Conservation (phyloP, 495 filamentous ascomycete genomes). For the Podospora sp. region DNA sequence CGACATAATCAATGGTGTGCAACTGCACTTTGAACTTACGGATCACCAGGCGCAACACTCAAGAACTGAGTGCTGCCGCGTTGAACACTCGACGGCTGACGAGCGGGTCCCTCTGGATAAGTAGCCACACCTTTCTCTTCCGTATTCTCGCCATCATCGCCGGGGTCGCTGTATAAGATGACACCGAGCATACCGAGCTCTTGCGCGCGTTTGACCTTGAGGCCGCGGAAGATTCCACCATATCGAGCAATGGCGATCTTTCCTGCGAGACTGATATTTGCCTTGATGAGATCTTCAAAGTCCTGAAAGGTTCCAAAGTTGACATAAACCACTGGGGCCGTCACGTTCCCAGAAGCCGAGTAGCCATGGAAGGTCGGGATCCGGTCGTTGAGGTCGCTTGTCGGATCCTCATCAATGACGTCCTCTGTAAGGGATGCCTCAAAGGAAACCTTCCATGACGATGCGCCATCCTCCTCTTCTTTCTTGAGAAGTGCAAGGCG, state of each 20-base stretch:
- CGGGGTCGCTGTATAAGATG: slow-evolving; percentile 85
- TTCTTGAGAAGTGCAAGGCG: slow-evolving; percentile 75
- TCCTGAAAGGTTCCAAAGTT: slow-evolving; percentile 88
- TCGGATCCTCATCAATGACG: slow-evolving; percentile 80
- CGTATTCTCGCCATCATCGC: slow-evolving; percentile 80
- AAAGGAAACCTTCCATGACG: slow-evolving; percentile 65
- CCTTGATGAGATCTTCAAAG: slow-evolving; percentile 78
- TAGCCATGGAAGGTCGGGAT: slow-evolving; percentile 97
- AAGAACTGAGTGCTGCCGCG: slow-evolving; percentile 88
- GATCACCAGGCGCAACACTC: slow-evolving; percentile 64
- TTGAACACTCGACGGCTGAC: slow-evolving; percentile 88
- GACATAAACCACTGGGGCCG: slow-evolving; percentile 74
- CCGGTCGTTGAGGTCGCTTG: slow-evolving; percentile 68
- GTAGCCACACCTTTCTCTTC: slow-evolving; percentile 76
- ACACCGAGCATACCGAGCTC: slow-evolving; percentile 90
- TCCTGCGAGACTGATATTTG: slow-evolving; percentile 74
- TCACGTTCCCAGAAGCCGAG: slow-evolving; percentile 88
- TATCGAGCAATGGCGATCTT: slow-evolving; percentile 90
- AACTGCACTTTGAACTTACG: slow-evolving; percentile 43
- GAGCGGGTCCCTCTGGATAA: slow-evolving; percentile 86
- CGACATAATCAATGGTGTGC: neutral
- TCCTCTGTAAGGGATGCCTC: slow-evolving; percentile 86
- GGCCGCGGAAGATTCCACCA: slow-evolving; percentile 80
- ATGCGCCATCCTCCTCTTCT: slow-evolving; percentile 47
- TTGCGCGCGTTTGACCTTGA: slow-evolving; percentile 91